phyloP scores from a whole-genome alignment of 2,329 filamentous ascomycete species.

The Trichoderma pleuroti region DNA sequence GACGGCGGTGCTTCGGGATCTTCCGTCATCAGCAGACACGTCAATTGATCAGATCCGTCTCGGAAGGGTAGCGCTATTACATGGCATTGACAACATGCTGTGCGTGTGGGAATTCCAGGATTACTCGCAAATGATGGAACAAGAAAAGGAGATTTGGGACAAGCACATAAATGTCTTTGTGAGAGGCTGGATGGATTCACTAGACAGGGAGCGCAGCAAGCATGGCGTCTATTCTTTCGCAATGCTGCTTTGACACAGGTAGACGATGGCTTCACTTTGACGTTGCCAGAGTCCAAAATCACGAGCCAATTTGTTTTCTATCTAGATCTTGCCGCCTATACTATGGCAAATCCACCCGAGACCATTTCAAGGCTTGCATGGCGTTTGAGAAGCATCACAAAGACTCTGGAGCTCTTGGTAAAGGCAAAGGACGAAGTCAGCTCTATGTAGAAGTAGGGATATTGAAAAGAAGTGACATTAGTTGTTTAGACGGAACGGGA shows the following conservation, averaged over 20 bases:
- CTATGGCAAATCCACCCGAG: not conserved
- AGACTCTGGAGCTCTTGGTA: not conserved
- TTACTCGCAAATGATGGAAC: not conserved
- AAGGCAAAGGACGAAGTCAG: not conserved
- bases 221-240: slow-evolving; percentile 4
- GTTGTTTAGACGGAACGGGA: not conserved
- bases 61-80: not conserved
- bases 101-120: not conserved
- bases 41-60: not conserved
- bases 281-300: not conserved
- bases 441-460: not conserved
- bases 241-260: not conserved
- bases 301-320: not conserved
- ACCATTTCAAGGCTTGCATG: not conserved
- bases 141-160: not conserved
- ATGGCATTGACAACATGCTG: not conserved
- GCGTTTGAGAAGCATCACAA: not conserved
- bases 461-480: not conserved
- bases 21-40: not conserved
- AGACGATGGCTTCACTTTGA: not conserved
- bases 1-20: not conserved
- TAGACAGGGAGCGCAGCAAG: not conserved
- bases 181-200: not conserved
- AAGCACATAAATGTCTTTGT: not conserved
- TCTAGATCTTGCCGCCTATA: not conserved